Evolutionary conservation across 257 asterid genomes (phyloP).

Genomic region (Fraxinus cuspidata): DNA sequence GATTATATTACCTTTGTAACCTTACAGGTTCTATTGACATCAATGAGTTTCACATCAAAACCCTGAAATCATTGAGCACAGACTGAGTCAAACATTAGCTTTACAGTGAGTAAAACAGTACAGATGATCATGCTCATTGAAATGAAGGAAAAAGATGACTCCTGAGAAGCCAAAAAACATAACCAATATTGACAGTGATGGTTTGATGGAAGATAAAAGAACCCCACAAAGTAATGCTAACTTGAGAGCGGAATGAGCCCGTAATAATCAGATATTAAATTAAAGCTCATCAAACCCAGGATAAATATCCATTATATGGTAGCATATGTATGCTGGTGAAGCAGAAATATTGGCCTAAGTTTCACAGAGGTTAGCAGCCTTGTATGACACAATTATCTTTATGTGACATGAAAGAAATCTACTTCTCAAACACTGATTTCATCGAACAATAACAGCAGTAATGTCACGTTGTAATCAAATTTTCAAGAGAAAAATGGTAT

Average conservation of each 20-base stretch:
- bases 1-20: slow-evolving; percentile 75
- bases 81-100: slow-evolving; percentile 17
- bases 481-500: background rate
- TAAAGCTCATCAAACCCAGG: background rate
- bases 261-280: background rate
- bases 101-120: background rate
- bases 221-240: background rate
- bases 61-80: slow-evolving; percentile 58
- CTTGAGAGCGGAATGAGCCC: background rate
- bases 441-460: background rate
- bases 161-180: background rate
- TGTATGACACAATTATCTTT: background rate
- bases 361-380: background rate
- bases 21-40: slow-evolving; percentile 81
- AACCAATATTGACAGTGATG: slow-evolving; percentile 5
- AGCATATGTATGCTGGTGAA: background rate
- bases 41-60: slow-evolving; percentile 85
- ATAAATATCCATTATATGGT: background rate
- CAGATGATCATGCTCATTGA: background rate
- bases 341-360: background rate
- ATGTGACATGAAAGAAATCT: background rate
- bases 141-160: background rate
- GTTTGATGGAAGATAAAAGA: background rate
- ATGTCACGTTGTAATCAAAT: background rate
- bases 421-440: background rate